Evolutionary conservation across 1,139 yeast genomes (phyloP), one percentile per base, ranked within the genome.

Genomic region (Yarrowia galli): DNA sequence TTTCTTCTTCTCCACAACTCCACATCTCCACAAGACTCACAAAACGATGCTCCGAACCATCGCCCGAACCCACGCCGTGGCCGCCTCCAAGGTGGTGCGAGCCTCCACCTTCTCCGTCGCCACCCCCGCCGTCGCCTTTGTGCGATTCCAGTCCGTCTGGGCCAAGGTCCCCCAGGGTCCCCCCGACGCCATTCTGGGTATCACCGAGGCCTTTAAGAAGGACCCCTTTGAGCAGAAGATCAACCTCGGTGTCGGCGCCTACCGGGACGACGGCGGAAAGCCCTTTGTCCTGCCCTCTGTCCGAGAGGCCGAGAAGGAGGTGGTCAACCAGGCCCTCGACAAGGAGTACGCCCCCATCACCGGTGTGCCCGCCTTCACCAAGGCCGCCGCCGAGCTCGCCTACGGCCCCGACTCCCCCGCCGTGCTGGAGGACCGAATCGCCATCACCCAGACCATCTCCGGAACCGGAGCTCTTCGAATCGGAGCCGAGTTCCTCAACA

Each of bases 211-310:
- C 70, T 86, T 80, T 80, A 79, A 79, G 75, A 75, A 73, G 71
- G 74, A 86, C 72, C 22, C 73, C 16, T 75, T 77, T 65, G 77
- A 76, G 7, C 83, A 85, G 70, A 95, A 93, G 82, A 92, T 93
- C 72, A 97, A 92, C 79, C 83, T 92, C 72, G 98, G 98, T 68
- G 93, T 93, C 70, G 98, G 98, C 72, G 98, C 98, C 63, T 95
- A 95, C 83, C 87, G 98, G 79, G 98, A 93, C 78, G 89, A 92
- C 78, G 79, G 81, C 72, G 98, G 98, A 68, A 90, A 92, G 79
- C 98, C 98, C 66, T 93, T 95, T 92, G 92, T 95, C 68, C 83
- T 95, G 67, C 97, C 97, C 9, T 87, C 96, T 13, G 98, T 95
- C 18, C 85, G 82, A 71, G 72, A 72, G 71, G 97, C 97, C 68